Evolutionary conservation across 2,329 filamentous ascomycete genomes (phyloP).

Genomic region (Colletotrichum caudatum): DNA sequence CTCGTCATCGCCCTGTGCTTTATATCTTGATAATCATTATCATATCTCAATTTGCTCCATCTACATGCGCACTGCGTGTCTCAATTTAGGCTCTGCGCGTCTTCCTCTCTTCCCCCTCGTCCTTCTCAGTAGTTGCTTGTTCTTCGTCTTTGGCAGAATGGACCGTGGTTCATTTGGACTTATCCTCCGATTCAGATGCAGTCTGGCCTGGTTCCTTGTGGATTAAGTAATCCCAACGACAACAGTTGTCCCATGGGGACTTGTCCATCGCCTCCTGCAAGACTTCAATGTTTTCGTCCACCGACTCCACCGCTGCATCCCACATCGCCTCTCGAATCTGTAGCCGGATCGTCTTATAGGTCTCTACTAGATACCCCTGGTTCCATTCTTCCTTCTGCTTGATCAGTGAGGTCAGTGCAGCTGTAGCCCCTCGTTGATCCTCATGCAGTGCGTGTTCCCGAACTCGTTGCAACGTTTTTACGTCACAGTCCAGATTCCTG

Average conservation of each 20-base stretch:
- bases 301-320: constrained; percentile 12
- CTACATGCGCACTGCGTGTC: too few species aligned
- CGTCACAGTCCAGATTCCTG: constrained; percentile 4
- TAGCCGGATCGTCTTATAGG: constrained; percentile 19
- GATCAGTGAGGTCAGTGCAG: not conserved
- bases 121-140: not conserved
- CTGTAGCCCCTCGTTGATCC: not conserved
- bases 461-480: not conserved
- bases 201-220: not conserved
- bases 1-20: too few species aligned
- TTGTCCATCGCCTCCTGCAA: constrained; percentile 6
- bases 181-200: not conserved
- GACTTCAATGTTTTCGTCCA: constrained; percentile 14
- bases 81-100: not conserved
- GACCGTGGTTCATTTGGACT: too few species aligned
- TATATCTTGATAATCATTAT: too few species aligned
- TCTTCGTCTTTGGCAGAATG: not conserved
- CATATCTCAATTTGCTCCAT: not conserved
- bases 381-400: constrained; percentile 11
- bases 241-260: constrained; percentile 17
- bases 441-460: not conserved
- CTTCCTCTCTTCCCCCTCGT: not conserved
- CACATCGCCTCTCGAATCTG: constrained; percentile 29
- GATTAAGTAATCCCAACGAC: fast-evolving
- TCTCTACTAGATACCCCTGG: not conserved